These are phyloP conservation scores for Crithidia bombi DNA, from an alignment of 208 protist species.

Conservation along the genomic window DNA sequence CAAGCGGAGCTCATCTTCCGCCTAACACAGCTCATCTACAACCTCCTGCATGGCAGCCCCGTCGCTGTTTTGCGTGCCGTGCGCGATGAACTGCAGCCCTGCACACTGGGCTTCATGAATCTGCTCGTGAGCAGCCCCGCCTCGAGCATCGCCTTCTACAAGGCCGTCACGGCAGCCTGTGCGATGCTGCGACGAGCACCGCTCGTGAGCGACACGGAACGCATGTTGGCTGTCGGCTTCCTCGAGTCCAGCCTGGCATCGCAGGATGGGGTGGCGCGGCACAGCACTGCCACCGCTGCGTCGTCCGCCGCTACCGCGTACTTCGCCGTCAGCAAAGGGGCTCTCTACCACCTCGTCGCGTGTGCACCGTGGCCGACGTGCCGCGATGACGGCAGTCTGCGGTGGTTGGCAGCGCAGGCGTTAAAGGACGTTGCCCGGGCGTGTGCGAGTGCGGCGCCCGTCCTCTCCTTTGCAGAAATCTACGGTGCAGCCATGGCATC, in stretches of 20 bases:
- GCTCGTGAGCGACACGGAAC: constrained; percentile 47
- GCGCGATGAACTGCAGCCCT: constrained; percentile 34
- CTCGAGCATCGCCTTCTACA: constrained; percentile 44
- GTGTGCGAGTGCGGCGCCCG: constrained; percentile 29
- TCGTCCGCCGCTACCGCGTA: constrained; percentile 26
- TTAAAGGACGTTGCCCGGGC: constrained; percentile 54
- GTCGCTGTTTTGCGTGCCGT: constrained; percentile 32
- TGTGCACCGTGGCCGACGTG: constrained; percentile 37
- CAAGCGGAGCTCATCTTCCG: constrained; percentile 69
- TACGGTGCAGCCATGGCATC: constrained; percentile 24
- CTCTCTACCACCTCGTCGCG: constrained; percentile 48
- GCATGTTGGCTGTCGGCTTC: constrained; percentile 67
- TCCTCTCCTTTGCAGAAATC: constrained; percentile 33
- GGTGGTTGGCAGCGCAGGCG: constrained; percentile 64
- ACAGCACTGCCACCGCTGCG: not conserved
- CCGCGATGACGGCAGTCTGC: constrained; percentile 52
- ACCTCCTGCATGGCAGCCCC: constrained; percentile 48
- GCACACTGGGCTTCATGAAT: constrained; percentile 38
- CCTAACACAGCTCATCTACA: constrained; percentile 52
- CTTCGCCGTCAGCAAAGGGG: constrained; percentile 30
- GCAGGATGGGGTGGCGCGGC: constrained; percentile 5
- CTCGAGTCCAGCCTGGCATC: constrained; percentile 53
- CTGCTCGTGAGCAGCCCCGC: constrained; percentile 53
- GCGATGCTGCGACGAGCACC: constrained; percentile 42
- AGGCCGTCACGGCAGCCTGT: constrained; percentile 60